A percentile compares a stretch with the other conserved stretches of the same genome.
Evolutionary conservation across 2,329 filamentous ascomycete species (phyloP).

Genomic region (Cyphellophora europaea): DNA sequence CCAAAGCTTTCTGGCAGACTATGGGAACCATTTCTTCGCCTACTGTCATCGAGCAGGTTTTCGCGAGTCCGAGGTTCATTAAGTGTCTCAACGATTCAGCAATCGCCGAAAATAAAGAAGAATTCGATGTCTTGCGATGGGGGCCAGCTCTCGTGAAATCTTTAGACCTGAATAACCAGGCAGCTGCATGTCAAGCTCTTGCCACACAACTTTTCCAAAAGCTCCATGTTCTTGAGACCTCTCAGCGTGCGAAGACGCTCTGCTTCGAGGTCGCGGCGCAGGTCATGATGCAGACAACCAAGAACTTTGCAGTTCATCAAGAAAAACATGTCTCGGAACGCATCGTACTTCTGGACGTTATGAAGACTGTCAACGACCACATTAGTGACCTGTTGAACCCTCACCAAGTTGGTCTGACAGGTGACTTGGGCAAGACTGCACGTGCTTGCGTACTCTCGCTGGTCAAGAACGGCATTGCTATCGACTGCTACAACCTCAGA

Average conservation of each 20-base stretch:
- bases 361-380: constrained; percentile 36
- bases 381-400: constrained; percentile 49
- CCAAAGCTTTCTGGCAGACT: constrained; percentile 78
- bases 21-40: constrained; percentile 72
- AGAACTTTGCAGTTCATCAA: constrained; percentile 36
- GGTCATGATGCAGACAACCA: constrained; percentile 35
- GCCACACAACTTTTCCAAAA: constrained; percentile 64
- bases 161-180: constrained; percentile 63
- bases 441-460: constrained; percentile 53
- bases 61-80: constrained; percentile 60
- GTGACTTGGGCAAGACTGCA: constrained; percentile 36
- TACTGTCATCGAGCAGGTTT: constrained; percentile 74
- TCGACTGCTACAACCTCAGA: constrained; percentile 62
- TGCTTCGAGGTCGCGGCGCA: constrained; percentile 37
- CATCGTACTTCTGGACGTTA: constrained; percentile 38
- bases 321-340: constrained; percentile 36
- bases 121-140: constrained; percentile 59
- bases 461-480: constrained; percentile 55
- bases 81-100: constrained; percentile 31
- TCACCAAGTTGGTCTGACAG: constrained; percentile 30
- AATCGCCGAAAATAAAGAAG: constrained; percentile 1
- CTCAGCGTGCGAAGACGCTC: constrained; percentile 32
- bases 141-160: constrained; percentile 68
- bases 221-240: constrained; percentile 31
- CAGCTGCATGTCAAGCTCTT: constrained; percentile 71